A percentile compares a stretch with the other conserved stretches of the same genome.
Conservation (phyloP, 441 rosid genomes). For the Cnidoscolus chayamansa region DNA sequence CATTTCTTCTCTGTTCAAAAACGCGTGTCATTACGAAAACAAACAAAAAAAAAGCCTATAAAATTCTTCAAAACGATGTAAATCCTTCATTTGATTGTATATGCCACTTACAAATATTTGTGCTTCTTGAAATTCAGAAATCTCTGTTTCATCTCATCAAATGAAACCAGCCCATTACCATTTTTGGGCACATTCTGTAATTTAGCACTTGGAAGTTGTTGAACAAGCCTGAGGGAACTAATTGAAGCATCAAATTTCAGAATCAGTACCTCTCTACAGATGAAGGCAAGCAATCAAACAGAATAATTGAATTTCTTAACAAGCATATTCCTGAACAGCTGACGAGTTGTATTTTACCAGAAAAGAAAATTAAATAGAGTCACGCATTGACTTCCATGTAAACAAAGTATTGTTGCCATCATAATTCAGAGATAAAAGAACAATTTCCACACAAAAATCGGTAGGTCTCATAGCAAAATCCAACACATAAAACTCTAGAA, state of each 20-base stretch:
- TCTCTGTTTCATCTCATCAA: constrained; percentile 32
- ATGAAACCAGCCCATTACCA: constrained; percentile 6
- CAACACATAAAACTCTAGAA: not conserved
- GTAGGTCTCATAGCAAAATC: not conserved
- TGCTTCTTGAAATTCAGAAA: constrained; percentile 32
- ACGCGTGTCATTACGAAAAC: not conserved
- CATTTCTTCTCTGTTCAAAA: constrained; percentile 55
- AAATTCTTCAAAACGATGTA: not conserved
- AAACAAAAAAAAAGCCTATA: not conserved
- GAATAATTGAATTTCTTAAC: constrained; percentile 1
- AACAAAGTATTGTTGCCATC: not conserved
- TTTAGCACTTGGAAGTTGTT: not conserved
- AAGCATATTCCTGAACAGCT: constrained; percentile 1
- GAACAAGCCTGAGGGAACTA: constrained; percentile 13
- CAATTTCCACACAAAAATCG: not conserved
- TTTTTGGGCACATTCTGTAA: constrained; percentile 8
- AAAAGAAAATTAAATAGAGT: not conserved
- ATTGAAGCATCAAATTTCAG: constrained; percentile 14
- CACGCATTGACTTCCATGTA: not conserved
- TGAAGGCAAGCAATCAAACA: not conserved
- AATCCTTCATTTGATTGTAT: not conserved
- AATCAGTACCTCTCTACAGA: constrained; percentile 12
- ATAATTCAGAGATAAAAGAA: not conserved
- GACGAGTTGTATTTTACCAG: not conserved
- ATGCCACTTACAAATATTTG: constrained; percentile 27